Conservation (phyloP, 352 stramenopile genomes). For the Phytopythium sindhum region DNA sequence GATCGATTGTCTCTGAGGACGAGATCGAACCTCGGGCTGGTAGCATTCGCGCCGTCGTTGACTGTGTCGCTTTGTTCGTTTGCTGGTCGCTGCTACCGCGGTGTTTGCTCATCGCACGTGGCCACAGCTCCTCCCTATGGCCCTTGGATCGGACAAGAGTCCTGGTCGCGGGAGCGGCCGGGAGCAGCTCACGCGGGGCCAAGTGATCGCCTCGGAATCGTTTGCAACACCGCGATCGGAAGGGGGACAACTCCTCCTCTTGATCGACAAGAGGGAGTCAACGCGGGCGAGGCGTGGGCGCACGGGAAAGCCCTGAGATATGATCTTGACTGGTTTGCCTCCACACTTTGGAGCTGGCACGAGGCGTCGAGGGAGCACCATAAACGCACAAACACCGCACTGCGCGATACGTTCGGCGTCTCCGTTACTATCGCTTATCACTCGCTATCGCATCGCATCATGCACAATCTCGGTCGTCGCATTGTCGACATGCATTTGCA, state of each 20-base stretch:
- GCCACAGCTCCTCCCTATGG: not conserved
- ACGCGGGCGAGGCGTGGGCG: too few relatives aligned
- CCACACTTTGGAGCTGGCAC: not conserved
- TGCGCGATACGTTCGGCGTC: not conserved
- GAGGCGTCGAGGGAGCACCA: not conserved
- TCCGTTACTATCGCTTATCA: not conserved
- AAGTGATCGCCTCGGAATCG: not conserved
- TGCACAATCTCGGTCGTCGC: conserved; percentile 1
- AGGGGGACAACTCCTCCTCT: too few relatives aligned
- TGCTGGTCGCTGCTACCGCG: not conserved
- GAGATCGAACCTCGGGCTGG: not conserved
- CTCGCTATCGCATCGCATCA: not conserved
- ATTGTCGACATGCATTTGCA: not conserved
- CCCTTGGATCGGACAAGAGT: not conserved
- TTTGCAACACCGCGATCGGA: not conserved
- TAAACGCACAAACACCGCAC: not conserved
- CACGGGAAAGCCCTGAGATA: conserved; percentile 2
- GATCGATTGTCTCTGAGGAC: not conserved
- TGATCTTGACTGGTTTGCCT: not conserved
- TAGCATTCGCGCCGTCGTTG: not conserved
- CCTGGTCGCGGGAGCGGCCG: not conserved
- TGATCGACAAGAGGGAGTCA: too few relatives aligned
- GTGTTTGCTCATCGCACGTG: not conserved
- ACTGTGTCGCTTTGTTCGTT: not conserved
- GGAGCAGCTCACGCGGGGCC: not conserved